Conservation (phyloP, 108 stramenopile species). For the Cyclotella baltica region DNA sequence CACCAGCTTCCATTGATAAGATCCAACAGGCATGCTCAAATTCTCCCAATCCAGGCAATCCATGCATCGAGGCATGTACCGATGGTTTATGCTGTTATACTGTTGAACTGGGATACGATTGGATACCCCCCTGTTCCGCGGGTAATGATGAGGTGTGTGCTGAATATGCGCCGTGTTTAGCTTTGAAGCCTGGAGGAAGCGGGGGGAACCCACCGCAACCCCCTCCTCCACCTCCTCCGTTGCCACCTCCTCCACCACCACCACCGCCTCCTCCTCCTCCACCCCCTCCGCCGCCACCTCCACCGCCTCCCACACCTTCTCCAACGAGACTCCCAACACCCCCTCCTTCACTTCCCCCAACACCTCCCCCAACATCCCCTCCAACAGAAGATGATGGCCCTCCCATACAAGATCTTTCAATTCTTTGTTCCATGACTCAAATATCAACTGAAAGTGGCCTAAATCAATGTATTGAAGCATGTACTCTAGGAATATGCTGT, state of each 20-base stretch:
- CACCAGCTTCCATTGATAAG: neutral
- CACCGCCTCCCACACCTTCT: neutral
- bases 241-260: neutral
- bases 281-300: neutral
- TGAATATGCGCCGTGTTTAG: conserved; percentile 8
- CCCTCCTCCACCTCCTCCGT: neutral
- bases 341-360: neutral
- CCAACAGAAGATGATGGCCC: neutral
- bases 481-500: conserved; percentile 11
- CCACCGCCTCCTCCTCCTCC: neutral
- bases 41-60: conserved; percentile 1
- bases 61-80: conserved; percentile 16
- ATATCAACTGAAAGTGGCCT: neutral
- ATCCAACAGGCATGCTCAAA: conserved; percentile 16
- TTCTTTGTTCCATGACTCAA: neutral
- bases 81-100: conserved; percentile 31
- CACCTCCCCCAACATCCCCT: neutral
- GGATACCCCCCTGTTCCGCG: conserved; percentile 13
- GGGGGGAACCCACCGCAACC: neutral
- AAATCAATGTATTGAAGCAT: conserved; percentile 9
- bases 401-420: conserved; percentile 12
- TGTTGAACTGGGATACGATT: conserved; percentile 23
- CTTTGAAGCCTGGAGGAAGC: neutral
- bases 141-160: conserved; percentile 18
- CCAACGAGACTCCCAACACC: neutral